Evolutionary conservation across 148 eudicot species (phyloP).

Genomic region (Vaccinium vitisidaea): DNA sequence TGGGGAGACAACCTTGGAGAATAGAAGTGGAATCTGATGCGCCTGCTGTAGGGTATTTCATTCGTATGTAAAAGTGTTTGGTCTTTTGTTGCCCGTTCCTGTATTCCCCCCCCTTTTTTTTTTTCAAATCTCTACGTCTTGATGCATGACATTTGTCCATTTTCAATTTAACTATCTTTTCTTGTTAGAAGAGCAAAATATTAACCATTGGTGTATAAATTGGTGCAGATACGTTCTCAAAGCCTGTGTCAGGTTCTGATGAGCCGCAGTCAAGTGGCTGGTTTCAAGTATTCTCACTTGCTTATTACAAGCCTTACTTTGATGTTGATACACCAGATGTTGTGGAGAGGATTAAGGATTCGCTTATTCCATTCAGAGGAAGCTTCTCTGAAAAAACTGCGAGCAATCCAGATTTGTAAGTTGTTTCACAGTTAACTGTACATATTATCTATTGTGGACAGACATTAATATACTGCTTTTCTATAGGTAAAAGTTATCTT

Average conservation of each 20-base stretch:
- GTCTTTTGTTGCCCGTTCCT: background rate
- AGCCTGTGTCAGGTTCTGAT: constrained; percentile 58
- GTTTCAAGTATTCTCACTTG: constrained; percentile 70
- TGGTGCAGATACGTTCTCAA: constrained; percentile 83
- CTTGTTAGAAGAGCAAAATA: background rate
- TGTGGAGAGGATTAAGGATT: constrained; percentile 87
- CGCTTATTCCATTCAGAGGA: constrained; percentile 88
- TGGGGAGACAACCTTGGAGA: background rate
- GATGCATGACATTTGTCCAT: background rate
- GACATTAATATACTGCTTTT: background rate
- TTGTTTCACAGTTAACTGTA: background rate
- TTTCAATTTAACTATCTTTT: background rate
- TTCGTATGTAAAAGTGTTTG: background rate
- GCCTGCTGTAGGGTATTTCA: background rate
- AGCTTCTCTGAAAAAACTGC: constrained; percentile 79
- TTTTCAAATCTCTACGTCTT: background rate
- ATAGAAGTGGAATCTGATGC: background rate
- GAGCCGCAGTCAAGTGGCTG: constrained; percentile 76
- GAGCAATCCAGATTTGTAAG: constrained; percentile 89
- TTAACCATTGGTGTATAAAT: background rate
- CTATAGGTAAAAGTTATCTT: background rate
- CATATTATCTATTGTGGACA: background rate
- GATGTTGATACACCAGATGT: constrained; percentile 98
- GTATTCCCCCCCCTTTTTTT: background rate
- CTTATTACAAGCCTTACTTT: constrained; percentile 81